Evolutionary conservation across 768 basidiomycete genomes (phyloP).

Genomic region (Termitomyces sp.): DNA sequence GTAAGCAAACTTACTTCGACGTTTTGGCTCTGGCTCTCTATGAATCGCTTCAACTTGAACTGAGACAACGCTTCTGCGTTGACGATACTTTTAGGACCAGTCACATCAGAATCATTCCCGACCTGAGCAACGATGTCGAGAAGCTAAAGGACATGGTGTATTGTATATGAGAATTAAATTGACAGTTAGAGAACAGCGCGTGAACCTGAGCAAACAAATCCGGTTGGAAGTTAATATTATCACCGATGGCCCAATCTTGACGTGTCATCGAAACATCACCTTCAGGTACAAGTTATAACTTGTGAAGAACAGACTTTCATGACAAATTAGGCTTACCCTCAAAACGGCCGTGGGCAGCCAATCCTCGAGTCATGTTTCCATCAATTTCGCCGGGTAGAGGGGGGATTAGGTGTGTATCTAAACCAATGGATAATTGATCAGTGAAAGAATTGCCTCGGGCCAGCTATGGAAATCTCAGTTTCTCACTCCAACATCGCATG

Average conservation of each 20-base stretch:
- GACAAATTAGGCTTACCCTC: constrained; percentile 4
- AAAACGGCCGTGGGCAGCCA: constrained; percentile 12
- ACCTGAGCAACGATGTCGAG: constrained; percentile 6
- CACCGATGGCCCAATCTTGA: constrained; percentile 11
- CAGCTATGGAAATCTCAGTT: background rate
- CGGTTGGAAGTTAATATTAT: constrained; percentile 11
- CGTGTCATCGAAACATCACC: constrained; percentile 16
- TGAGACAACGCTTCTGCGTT: constrained; percentile 5
- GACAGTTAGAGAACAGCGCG: background rate
- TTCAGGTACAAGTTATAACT: background rate
- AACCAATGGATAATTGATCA: constrained; percentile 11
- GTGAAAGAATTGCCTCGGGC: constrained; percentile 10
- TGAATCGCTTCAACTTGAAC: constrained; percentile 12
- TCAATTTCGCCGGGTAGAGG: constrained; percentile 14
- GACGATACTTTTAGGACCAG: constrained; percentile 12
- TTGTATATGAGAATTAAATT: background rate
- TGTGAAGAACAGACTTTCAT: background rate
- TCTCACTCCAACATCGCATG: background rate
- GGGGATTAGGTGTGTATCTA: constrained; percentile 5
- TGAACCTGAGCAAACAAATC: constrained; percentile 6
- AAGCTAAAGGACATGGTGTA: background rate
- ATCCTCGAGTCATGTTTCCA: constrained; percentile 9
- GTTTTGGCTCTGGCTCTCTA: constrained; percentile 7
- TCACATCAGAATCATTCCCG: constrained; percentile 12
- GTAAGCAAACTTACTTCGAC: background rate